Evolutionary conservation across 2,329 filamentous ascomycete genomes (phyloP).

Genomic region (Penicillium sp.): DNA sequence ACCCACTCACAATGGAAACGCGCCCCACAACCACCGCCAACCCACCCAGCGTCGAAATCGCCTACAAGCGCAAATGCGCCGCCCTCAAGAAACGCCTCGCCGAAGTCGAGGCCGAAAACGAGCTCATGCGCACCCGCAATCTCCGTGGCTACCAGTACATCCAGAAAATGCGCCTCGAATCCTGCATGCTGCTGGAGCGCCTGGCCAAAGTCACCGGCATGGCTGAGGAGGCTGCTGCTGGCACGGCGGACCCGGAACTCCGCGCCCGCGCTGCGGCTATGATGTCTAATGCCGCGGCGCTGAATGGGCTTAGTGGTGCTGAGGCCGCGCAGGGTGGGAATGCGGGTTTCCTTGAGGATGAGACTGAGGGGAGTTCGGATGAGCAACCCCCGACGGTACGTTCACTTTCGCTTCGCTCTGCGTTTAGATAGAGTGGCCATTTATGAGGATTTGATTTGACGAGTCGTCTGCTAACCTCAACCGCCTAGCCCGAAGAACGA

Average conservation of each 20-base stretch:
- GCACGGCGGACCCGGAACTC: slow-evolving; percentile 37
- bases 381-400: slow-evolving; percentile 47
- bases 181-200: slow-evolving; percentile 47
- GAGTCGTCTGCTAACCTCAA: not conserved
- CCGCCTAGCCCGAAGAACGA: slow-evolving; percentile 47
- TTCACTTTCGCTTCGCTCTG: not conserved
- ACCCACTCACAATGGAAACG: slow-evolving; percentile 33
- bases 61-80: slow-evolving; percentile 95
- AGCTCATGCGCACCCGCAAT: slow-evolving; percentile 77
- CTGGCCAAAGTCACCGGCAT: slow-evolving; percentile 46
- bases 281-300: slow-evolving; percentile 29
- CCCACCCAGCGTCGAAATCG: slow-evolving; percentile 90
- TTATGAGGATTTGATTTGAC: not conserved
- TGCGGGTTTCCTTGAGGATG: slow-evolving; percentile 42
- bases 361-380: slow-evolving; percentile 48
- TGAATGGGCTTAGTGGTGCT: slow-evolving; percentile 26
- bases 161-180: slow-evolving; percentile 79
- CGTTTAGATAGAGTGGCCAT: not conserved
- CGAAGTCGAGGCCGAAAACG: slow-evolving; percentile 90
- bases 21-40: slow-evolving; percentile 43
- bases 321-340: slow-evolving; percentile 21
- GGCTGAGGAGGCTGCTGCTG: slow-evolving; percentile 41
- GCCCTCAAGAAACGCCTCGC: slow-evolving; percentile 87
- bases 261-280: slow-evolving; percentile 39
- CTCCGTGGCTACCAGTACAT: slow-evolving; percentile 79